Conservation (phyloP, 805 yeast species). For the Allodekkera sacchari region DNA sequence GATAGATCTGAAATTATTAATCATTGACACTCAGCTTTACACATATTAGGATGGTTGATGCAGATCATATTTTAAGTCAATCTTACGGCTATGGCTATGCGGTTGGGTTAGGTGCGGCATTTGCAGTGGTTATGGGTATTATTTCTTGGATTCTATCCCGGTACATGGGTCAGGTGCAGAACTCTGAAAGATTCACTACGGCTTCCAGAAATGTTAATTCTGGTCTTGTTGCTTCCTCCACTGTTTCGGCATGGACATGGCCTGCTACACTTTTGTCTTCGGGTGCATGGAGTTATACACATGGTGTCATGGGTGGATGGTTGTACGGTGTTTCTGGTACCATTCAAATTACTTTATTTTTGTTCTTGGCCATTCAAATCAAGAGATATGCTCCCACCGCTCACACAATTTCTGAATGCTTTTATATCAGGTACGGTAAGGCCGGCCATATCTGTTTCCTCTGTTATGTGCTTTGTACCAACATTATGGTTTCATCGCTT, state of each 20-base stretch:
- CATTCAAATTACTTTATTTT: slow-evolving; percentile 29
- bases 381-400: slow-evolving; percentile 34
- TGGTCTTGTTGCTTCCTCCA: slow-evolving; percentile 36
- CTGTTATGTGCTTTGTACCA: slow-evolving; percentile 29
- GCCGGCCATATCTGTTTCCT: slow-evolving; percentile 28
- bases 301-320: slow-evolving; percentile 35
- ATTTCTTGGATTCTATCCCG: slow-evolving; percentile 29
- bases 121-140: slow-evolving; percentile 33
- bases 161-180: slow-evolving; percentile 30
- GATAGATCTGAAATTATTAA: too few species aligned
- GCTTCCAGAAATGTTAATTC: slow-evolving; percentile 32
- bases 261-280: slow-evolving; percentile 32
- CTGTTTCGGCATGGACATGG: slow-evolving; percentile 42
- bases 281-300: slow-evolving; percentile 30
- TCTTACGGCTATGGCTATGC: slow-evolving; percentile 34
- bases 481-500: slow-evolving; percentile 27
- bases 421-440: slow-evolving; percentile 30
- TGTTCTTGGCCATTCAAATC: slow-evolving; percentile 30
- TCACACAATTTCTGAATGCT: slow-evolving; percentile 35
- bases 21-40: too few species aligned
- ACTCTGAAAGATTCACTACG: slow-evolving; percentile 33
- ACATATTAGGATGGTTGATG: slow-evolving; percentile 10
- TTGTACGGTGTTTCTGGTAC: slow-evolving; percentile 31
- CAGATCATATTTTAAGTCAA: slow-evolving; percentile 21
- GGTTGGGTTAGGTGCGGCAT: slow-evolving; percentile 36